A percentile compares a stretch with the other conserved stretches of the same genome.
phyloP scores from a whole-genome alignment of 495 filamentous ascomycete species.

The Neurospora sp. region DNA sequence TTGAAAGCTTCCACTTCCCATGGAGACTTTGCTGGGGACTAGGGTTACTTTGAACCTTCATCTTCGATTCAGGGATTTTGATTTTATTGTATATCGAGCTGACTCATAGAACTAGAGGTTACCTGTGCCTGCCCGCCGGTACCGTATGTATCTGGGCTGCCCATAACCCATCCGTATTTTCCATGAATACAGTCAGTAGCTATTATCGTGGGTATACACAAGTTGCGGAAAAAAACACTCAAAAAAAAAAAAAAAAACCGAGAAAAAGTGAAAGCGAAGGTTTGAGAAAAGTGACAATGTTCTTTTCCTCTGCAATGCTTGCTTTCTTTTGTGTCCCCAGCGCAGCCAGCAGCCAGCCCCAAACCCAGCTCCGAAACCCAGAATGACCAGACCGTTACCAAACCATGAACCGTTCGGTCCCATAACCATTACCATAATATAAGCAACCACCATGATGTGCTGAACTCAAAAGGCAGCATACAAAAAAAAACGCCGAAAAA shows the following conservation, averaged over 20 bases:
- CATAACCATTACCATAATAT: neutral
- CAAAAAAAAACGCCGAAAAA: neutral
- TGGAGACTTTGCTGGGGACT: neutral
- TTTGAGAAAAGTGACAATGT: neutral
- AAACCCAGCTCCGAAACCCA: neutral
- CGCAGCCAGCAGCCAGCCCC: neutral
- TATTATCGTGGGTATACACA: neutral
- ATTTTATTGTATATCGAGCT: neutral
- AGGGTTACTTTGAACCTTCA: neutral
- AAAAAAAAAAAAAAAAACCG: accelerated
- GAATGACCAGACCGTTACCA: neutral
- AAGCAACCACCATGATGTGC: no score
- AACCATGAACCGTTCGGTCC: no score
- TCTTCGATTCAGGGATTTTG: neutral
- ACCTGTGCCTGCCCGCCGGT: no score
- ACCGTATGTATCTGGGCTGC: no score
- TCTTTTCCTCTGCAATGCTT: neutral
- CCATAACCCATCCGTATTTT: neutral
- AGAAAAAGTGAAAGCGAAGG: neutral
- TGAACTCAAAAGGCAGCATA: neutral
- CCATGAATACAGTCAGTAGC: no score
- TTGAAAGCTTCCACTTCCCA: no score
- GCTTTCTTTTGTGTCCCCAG: neutral
- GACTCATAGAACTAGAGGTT: neutral
- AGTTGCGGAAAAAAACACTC: neutral